Base-by-base conservation (phyloP, 768 basidiomycete genomes). In the Artomyces pyxidatus region DNA sequence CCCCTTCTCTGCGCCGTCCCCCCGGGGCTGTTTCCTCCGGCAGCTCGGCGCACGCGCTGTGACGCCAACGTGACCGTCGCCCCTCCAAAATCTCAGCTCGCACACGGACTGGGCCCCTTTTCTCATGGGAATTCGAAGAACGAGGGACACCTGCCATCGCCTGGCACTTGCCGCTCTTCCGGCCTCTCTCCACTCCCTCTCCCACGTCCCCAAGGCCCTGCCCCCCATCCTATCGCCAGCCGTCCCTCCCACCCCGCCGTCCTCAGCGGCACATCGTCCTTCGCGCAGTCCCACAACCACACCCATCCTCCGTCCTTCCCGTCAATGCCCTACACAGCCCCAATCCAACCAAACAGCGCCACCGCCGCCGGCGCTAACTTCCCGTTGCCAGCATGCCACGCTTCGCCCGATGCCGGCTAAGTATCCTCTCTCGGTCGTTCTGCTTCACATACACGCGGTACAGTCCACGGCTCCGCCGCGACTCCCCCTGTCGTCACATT, bases 201-300 rank as follows among this genome's bases (percentile, higher is more conserved):
- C 54, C 42, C 54, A 50, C 39, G 48, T 29, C 38, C 55, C 53
- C 35, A 54, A 52, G 19, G 45, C 42, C 11, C 53, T 53, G 26
- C 23, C 47, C 28, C 44, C 53, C 10, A 39, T 14, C 27, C 6
- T 37, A 10, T 42, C 40, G 42, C 54, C 52, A 10, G 55, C 49
- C n/a, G 26, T 38, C 3, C 53, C 55, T 38, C 55, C 55, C 25
- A 40, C 45, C 6, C 47, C 27, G 55, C 80, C 82, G n/a, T 75
- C 72, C n/a, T n/a, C n/a, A n/a, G n/a, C n/a, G n/a, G n/a, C n/a
- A n/a, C n/a, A n/a, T n/a, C n/a, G n/a, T n/a, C n/a, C n/a, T n/a
- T n/a, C n/a, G n/a, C n/a, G n/a, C n/a, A n/a, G n/a, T n/a, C n/a
- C n/a, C n/a, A n/a, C n/a, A n/a, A n/a, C n/a, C n/a, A n/a, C n/a